These are phyloP conservation scores for Medakamo hakoo DNA, from an alignment of 139 green algal species.

Conservation along the genomic window DNA sequence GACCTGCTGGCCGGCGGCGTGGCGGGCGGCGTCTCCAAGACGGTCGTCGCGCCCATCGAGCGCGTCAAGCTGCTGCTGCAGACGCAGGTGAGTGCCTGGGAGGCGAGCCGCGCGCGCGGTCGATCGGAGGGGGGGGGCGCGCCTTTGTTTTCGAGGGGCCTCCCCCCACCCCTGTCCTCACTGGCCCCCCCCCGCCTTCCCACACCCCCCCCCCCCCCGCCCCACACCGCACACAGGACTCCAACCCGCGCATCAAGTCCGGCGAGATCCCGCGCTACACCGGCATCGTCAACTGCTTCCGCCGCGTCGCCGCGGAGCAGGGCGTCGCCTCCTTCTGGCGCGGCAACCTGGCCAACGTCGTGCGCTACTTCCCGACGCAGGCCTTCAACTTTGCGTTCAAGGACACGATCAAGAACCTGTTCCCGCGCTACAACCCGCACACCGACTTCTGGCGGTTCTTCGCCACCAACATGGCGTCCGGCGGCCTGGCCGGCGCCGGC, in stretches of 20 bases:
- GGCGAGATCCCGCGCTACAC: conserved; percentile 71
- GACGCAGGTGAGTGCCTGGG: conserved; percentile 27
- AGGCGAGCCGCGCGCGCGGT: background rate
- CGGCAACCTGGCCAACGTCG: conserved; percentile 93
- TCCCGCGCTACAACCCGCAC: conserved; percentile 80
- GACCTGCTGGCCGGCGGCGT: conserved; percentile 57
- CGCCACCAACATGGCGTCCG: conserved; percentile 88
- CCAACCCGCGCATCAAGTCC: conserved; percentile 60
- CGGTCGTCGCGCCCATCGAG: conserved; percentile 87
- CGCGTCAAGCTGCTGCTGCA: conserved; percentile 95
- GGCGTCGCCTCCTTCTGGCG: conserved; percentile 89
- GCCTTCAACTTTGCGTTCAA: conserved; percentile 99
- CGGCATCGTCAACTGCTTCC: conserved; percentile 92
- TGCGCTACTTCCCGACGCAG: conserved; percentile 86
- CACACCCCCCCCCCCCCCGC: too few species aligned
- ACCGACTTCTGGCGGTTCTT: conserved; percentile 95
- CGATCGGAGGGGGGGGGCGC: conserved; percentile 1
- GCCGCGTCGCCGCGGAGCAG: conserved; percentile 66
- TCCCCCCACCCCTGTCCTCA: too few species aligned
- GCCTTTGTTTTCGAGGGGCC: too few species aligned
- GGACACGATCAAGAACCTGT: conserved; percentile 98
- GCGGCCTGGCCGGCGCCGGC: conserved; percentile 72
- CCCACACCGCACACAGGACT: too few species aligned
- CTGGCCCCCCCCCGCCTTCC: too few species aligned
- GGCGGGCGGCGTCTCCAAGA: conserved; percentile 85